Base-by-base conservation (phyloP, 371 early-diverging fungal species). In the Blastocladiella emersonii region DNA sequence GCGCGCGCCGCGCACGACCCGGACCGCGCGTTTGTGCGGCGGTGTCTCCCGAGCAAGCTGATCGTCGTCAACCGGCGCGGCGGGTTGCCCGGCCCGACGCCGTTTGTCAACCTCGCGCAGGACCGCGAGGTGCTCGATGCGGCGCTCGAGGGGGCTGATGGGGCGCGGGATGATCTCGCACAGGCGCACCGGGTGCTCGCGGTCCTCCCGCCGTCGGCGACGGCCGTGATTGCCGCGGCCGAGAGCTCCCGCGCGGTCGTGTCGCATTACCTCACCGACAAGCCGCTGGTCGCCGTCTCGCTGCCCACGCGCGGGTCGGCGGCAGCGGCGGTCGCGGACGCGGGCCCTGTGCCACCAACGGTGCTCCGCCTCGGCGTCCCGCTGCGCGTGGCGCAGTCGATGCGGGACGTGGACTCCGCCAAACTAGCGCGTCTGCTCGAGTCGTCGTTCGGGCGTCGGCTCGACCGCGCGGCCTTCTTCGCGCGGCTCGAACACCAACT, bases 311-410 rank as follows among this genome's bases (percentile, higher is more conserved):
- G 5, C 57, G 45, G 32, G 23, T 64, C 59, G 19, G 15, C 45
- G 35, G 21, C 51, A 34, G 17, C 64, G 23, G 35, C 44, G 32
- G 61, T 39, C 35, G 55, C 68, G 25, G 55, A 2, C 17, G 19
- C 61, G 17, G 27, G 51, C 34, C 32, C 35, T 30, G 13, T 23
- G 53, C 34, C 45, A 32, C 61, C 86, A 0, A 92, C 91, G 0
- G 83, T 93, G 6, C 68, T 92, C 32, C 83, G 92, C 0, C 80
- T 78, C 57, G 93, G 94, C 30, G 77, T 88, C 62, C 79, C 76
- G 43, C 84, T 91, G 41, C 70, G 70, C 13, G 72, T 72, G 32
- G 81, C 78, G 66, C 59, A 68, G 12, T 68, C 71, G 21, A 68
- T 90, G 0, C 66, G 65, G 19, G 77, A 78, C 1, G 64, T 89